Evolutionary conservation across 768 basidiomycete genomes (phyloP).

Genomic region (Sporobolomyces phaffii): DNA sequence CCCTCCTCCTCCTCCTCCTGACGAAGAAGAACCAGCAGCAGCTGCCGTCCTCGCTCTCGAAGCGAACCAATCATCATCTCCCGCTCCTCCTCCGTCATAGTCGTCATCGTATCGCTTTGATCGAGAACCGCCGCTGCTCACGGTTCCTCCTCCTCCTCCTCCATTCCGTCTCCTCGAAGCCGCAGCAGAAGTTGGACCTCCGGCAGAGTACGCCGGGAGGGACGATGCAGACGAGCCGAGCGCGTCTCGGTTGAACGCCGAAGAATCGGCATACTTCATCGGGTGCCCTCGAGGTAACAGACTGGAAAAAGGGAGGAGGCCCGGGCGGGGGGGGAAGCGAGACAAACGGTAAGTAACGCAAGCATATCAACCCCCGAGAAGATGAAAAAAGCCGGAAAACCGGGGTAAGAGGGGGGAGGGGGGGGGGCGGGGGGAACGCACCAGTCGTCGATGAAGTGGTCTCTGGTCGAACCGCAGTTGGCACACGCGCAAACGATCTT

Average conservation of each 20-base stretch:
- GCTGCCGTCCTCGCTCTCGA: conserved; percentile 11
- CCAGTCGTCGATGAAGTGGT: conserved; percentile 39
- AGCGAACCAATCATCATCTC: conserved; percentile 35
- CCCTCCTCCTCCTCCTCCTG: neutral
- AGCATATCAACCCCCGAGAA: too few species aligned
- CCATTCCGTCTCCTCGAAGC: conserved; percentile 4
- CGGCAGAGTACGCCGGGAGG: conserved; percentile 8
- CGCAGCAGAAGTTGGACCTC: neutral
- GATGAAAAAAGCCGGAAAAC: too few species aligned
- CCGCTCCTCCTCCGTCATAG: conserved; percentile 8
- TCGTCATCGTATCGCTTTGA: neutral
- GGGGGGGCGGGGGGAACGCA: neutral
- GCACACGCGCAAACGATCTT: conserved; percentile 33
- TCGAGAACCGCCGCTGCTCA: neutral
- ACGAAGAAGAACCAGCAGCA: neutral
- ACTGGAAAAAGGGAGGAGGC: conserved; percentile 1
- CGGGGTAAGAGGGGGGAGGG: neutral
- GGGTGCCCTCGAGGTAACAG: conserved; percentile 35
- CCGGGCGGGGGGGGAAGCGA: too few species aligned
- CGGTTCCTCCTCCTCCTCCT: conserved; percentile 1
- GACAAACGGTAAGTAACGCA: too few species aligned
- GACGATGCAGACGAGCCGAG: conserved; percentile 11
- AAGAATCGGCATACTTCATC: conserved; percentile 27
- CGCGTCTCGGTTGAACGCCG: conserved; percentile 35
- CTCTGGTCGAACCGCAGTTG: conserved; percentile 31